Conservation (phyloP, 805 yeast species). For the Ogataea salicorniae region DNA sequence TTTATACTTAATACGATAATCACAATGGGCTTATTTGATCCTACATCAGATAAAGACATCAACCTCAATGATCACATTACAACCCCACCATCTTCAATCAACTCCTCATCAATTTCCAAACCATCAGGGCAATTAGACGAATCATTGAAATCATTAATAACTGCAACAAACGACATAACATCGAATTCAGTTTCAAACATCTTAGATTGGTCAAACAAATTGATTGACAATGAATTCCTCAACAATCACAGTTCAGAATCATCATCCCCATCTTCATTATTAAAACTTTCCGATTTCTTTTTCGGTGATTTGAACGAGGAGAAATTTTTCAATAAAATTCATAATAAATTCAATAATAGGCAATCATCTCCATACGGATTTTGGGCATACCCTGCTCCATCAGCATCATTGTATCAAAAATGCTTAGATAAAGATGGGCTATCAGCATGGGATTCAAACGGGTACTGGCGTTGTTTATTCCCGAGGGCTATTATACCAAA, state of each 20-base stretch:
- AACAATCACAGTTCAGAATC: background rate
- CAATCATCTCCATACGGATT: slow-evolving; percentile 13
- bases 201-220: slow-evolving; percentile 10
- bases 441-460: slow-evolving; percentile 75
- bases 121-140: slow-evolving; percentile 5
- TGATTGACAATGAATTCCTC: background rate
- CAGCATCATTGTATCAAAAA: slow-evolving; percentile 47
- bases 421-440: slow-evolving; percentile 65
- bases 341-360: too few species aligned
- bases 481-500: slow-evolving; percentile 44
- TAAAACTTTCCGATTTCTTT: background rate
- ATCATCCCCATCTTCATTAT: background rate
- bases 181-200: slow-evolving; percentile 13
- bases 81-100: background rate
- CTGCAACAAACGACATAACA: slow-evolving; percentile 16
- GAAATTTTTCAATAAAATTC: background rate
- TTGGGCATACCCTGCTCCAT: slow-evolving; percentile 25
- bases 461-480: slow-evolving; percentile 88
- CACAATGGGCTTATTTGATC: slow-evolving; percentile 17
- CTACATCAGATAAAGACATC: slow-evolving; percentile 13
- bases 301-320: background rate
- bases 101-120: background rate
- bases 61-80: too few species aligned
- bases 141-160: slow-evolving; percentile 8
- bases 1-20: background rate